Conservation (phyloP, 2,329 filamentous ascomycete species). For the Sarocladium oryzae region DNA sequence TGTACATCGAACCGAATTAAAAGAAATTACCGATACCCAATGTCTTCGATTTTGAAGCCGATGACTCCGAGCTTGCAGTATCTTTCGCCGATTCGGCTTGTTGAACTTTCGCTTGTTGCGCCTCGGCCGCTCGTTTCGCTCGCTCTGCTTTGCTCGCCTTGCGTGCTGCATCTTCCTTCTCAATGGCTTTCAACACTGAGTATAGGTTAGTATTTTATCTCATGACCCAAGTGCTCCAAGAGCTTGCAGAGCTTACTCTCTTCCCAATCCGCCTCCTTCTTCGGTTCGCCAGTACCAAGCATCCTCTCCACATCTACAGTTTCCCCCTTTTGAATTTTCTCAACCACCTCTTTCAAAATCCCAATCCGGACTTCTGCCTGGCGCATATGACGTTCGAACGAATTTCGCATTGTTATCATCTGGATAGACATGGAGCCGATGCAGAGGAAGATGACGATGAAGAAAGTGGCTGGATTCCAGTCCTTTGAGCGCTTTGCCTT, state of each 20-base stretch:
- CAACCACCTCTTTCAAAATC: slow-evolving; percentile 67
- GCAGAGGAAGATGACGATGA: slow-evolving; percentile 73
- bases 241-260: slow-evolving; percentile 49
- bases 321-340: slow-evolving; percentile 63
- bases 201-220: slow-evolving; percentile 12
- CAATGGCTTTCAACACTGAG: slow-evolving; percentile 59
- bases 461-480: slow-evolving; percentile 79
- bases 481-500: slow-evolving; percentile 47
- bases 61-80: neutral
- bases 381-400: slow-evolving; percentile 65
- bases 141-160: slow-evolving; percentile 35
- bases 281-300: slow-evolving; percentile 70
- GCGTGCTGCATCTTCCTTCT: slow-evolving; percentile 52
- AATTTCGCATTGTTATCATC: slow-evolving; percentile 73
- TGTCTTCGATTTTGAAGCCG: slow-evolving; percentile 13
- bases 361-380: slow-evolving; percentile 74
- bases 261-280: slow-evolving; percentile 80
- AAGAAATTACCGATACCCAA: slow-evolving; percentile 42
- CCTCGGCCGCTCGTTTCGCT: slow-evolving; percentile 22
- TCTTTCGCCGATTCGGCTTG: neutral
- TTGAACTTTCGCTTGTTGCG: slow-evolving; percentile 14
- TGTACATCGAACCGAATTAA: slow-evolving; percentile 24
- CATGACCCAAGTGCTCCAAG: neutral
- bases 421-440: slow-evolving; percentile 96
- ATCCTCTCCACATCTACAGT: slow-evolving; percentile 78